A percentile compares a stretch with the other conserved stretches of the same genome.
Conservation (phyloP, 345 rosid genomes). For the Arabis hirsuta region DNA sequence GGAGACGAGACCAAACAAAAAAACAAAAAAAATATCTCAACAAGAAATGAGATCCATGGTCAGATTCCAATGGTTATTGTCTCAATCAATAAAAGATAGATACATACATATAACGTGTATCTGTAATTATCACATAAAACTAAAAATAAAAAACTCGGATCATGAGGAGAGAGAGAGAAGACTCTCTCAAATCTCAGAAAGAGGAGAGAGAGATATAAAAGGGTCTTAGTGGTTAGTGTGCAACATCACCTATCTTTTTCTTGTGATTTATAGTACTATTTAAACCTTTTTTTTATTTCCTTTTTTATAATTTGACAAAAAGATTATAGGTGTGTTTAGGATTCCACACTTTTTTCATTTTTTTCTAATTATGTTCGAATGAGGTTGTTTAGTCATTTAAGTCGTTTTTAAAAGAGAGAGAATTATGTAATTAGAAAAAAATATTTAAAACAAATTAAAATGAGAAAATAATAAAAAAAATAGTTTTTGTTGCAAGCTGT, state of each 20-base stretch:
- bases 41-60: constrained; percentile 41
- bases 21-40: constrained; percentile 25
- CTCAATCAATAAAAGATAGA: constrained; percentile 37
- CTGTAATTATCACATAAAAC: constrained; percentile 34
- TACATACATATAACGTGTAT: constrained; percentile 41
- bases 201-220: constrained; percentile 1
- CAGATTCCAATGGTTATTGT: constrained; percentile 43
- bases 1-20: constrained; percentile 1
- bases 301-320: constrained; percentile 18
- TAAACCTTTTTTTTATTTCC: neutral
- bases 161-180: constrained; percentile 36
- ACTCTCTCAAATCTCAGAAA: constrained; percentile 37
- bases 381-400: constrained; percentile 27
- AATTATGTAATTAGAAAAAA: neutral
- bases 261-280: constrained; percentile 29
- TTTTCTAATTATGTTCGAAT: constrained; percentile 34
- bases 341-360: constrained; percentile 32
- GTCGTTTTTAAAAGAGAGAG: neutral
- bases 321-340: constrained; percentile 38
- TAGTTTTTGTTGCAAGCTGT: constrained; percentile 24
- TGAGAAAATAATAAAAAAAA: neutral
- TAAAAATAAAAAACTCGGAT: constrained; percentile 22
- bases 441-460: neutral
- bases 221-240: constrained; percentile 37
- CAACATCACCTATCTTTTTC: constrained; percentile 43